Conservation (phyloP, 495 filamentous ascomycete genomes). For the Echria macrotheca region DNA sequence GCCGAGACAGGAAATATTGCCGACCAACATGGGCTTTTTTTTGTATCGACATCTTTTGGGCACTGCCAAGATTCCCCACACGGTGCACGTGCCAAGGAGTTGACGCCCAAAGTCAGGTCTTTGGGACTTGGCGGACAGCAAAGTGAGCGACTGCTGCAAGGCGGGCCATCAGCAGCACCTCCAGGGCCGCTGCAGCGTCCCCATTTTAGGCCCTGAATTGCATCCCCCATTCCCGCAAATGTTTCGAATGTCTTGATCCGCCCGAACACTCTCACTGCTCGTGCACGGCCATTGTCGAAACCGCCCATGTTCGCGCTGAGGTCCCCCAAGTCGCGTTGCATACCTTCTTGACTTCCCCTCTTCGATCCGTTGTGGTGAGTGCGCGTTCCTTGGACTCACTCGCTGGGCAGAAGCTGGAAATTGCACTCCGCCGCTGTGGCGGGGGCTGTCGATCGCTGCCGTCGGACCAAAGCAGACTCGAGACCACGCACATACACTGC, state of each 20-base stretch:
- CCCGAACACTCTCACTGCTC: not conserved
- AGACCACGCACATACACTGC: constrained; percentile 16
- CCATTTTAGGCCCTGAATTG: not conserved
- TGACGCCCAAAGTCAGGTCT: constrained; percentile 9
- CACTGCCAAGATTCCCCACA: not conserved
- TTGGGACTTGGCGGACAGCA: constrained; percentile 5
- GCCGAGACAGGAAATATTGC: too few species aligned
- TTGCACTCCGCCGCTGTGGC: constrained; percentile 26
- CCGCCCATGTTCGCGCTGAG: too few species aligned
- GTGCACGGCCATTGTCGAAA: not conserved
- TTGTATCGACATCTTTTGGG: too few species aligned
- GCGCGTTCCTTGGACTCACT: not conserved
- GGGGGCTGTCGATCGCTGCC: constrained; percentile 30
- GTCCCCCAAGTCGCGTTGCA: not conserved
- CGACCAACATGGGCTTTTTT: too few species aligned
- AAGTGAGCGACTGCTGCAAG: not conserved
- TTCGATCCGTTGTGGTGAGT: not conserved
- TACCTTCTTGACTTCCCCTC: not conserved
- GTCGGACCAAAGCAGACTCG: constrained; percentile 19
- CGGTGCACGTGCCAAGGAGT: constrained; percentile 7
- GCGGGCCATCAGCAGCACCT: not conserved
- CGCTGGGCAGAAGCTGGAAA: constrained; percentile 21
- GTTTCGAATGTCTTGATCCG: constrained; percentile 2
- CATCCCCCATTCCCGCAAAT: constrained; percentile 5
- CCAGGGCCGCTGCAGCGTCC: not conserved